Evolutionary conservation across 139 green algal genomes (phyloP).

Genomic region (Coccomyxa sp.): DNA sequence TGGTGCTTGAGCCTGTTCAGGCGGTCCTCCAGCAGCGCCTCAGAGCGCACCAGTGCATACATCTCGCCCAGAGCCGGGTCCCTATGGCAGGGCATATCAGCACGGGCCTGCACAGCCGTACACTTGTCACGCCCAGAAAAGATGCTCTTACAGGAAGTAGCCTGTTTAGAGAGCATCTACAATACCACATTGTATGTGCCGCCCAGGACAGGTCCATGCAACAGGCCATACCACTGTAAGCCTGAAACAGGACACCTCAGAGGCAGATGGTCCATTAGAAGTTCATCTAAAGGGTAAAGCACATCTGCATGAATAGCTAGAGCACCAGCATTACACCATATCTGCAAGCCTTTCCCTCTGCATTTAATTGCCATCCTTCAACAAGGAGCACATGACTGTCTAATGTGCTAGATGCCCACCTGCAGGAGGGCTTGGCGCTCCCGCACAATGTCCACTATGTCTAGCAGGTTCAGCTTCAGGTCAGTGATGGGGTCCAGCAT

Average conservation of each 20-base stretch:
- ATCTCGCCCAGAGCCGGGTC: slow-evolving; percentile 47
- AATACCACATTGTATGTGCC: background rate
- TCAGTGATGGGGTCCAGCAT: slow-evolving; percentile 28
- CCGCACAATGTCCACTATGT: slow-evolving; percentile 17
- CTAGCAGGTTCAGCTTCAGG: slow-evolving; percentile 41
- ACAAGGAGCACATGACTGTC: too few relatives aligned
- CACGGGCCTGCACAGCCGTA: slow-evolving; percentile 7
- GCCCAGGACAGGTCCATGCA: too few relatives aligned
- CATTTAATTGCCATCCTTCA: too few relatives aligned
- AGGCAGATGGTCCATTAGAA: too few relatives aligned
- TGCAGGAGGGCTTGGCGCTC: slow-evolving; percentile 22
- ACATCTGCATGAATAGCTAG: too few relatives aligned
- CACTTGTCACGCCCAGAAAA: background rate
- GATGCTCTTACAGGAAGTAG: background rate
- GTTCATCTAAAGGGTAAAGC: too few relatives aligned
- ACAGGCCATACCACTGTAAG: too few relatives aligned
- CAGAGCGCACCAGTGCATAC: slow-evolving; percentile 41
- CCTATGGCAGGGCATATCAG: slow-evolving; percentile 33
- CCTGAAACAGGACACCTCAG: too few relatives aligned
- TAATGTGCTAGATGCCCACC: background rate
- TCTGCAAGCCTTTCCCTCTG: too few relatives aligned
- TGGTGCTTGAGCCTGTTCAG: slow-evolving; percentile 35
- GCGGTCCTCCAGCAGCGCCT: slow-evolving; percentile 40
- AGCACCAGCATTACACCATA: too few relatives aligned
- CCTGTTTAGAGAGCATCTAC: background rate